Evolutionary conservation across 805 yeast species (phyloP), one percentile per base, ranked within the genome.

Genomic region (Hanseniaspora lachancei): DNA sequence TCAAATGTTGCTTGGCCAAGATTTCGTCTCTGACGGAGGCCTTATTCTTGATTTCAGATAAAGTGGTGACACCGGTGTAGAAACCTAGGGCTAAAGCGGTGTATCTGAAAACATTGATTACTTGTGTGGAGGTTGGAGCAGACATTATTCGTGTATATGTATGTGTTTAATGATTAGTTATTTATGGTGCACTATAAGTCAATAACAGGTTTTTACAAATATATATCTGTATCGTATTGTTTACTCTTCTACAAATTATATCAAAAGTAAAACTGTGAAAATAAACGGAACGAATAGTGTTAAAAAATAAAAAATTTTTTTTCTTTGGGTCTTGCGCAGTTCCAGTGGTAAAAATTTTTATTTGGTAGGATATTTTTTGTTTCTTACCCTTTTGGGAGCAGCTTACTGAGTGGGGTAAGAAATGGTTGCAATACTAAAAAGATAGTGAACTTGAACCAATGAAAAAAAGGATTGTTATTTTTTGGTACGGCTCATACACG

Each of bases 11-110:
- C 70, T 86, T 80, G 61, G 78, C 74, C 60, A 78, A 75, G 71
- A 74, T 86, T 58, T 78, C 80, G 18, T 50, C 54, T 44, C 73
- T 74, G 55, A 74, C 73, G 64, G 80, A 86, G 55, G 75, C 78
- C 66, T 77, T 74, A 68, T 77, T 76, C 48, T 70, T 72, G 58
- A 84, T 89, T 56, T 76, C 75, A 24, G 78, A 64, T 72, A 95
- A 86, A 77, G 88, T 95, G 70, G 77, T 77, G 61, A 88, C 86
- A 64, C 98, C 98, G 73, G 86, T 87, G 59, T 80, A 77, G 58
- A 89, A 75, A 71, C 98, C 98, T 63, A 87, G 80, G 55, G 86
- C 91, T 62, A 91, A 78, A 55, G 95, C 84, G 62, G 95, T 76
- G 82, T 93, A 91, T 82, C 97, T 87, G 68, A 89, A 79, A 67